Evolutionary conservation across 2,329 filamentous ascomycete species (phyloP).

Genomic region (Botrytis medusae): DNA sequence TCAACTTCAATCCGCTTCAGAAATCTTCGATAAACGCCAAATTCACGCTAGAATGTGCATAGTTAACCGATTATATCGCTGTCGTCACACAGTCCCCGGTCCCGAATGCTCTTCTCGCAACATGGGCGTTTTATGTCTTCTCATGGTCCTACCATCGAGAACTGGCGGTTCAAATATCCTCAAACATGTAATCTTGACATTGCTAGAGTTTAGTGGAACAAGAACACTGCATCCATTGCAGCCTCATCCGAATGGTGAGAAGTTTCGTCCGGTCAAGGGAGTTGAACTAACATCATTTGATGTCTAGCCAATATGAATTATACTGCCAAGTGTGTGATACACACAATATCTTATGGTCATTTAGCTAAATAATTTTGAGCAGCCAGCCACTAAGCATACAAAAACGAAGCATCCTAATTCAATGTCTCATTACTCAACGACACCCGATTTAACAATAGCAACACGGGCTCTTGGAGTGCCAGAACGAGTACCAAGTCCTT

Average conservation of each 20-base stretch:
- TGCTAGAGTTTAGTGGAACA: background rate
- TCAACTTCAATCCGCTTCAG: too few relatives aligned
- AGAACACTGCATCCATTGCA: background rate
- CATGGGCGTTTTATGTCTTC: too few relatives aligned
- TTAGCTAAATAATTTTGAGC: background rate
- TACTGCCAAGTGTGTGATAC: background rate
- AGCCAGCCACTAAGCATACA: background rate
- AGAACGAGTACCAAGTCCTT: slow-evolving; percentile 56
- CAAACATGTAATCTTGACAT: too few relatives aligned
- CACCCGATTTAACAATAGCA: slow-evolving; percentile 56
- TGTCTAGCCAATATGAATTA: background rate
- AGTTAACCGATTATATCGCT: too few relatives aligned
- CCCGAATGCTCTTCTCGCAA: too few relatives aligned
- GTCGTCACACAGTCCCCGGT: too few relatives aligned
- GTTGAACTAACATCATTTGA: background rate
- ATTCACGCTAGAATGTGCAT: too few relatives aligned
- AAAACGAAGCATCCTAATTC: background rate
- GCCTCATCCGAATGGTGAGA: background rate
- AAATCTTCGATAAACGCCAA: too few relatives aligned
- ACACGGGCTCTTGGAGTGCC: slow-evolving; percentile 55
- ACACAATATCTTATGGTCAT: background rate
- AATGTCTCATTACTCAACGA: background rate
- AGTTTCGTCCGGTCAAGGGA: background rate
- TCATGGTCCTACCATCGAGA: too few relatives aligned
- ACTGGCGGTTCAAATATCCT: too few relatives aligned